Evolutionary conservation across 257 asterid species (phyloP).

Genomic region (Gardenia jasminoides): DNA sequence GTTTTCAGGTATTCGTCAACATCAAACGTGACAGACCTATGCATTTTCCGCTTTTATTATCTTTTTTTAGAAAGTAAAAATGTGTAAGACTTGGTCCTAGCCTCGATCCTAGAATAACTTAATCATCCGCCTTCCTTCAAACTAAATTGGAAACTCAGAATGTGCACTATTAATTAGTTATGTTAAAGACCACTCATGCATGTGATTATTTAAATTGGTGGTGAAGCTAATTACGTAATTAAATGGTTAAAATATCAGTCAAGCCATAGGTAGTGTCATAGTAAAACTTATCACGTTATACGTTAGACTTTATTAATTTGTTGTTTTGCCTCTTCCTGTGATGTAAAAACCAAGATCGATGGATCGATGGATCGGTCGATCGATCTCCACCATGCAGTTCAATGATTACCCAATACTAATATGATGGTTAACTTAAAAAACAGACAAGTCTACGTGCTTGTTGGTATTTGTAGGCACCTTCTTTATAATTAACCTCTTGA

Average conservation of each 20-base stretch:
- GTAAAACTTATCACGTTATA: not conserved
- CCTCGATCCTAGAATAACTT: not conserved
- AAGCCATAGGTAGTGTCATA: not conserved
- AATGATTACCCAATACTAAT: too few species aligned
- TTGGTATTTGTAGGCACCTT: not conserved
- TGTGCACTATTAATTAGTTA: too few species aligned
- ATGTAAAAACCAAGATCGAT: not conserved
- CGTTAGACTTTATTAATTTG: not conserved
- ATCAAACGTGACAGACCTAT: not conserved
- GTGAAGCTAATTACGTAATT: too few species aligned
- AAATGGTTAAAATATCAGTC: not conserved
- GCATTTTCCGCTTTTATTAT: too few species aligned
- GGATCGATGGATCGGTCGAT: too few species aligned
- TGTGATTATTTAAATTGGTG: not conserved
- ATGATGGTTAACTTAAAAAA: not conserved
- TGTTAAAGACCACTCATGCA: not conserved
- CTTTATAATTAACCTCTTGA: not conserved
- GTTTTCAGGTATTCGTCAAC: not conserved
- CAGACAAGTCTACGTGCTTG: not conserved
- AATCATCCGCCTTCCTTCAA: not conserved
- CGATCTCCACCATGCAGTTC: too few species aligned
- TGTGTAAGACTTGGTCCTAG: not conserved
- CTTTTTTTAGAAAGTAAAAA: too few species aligned
- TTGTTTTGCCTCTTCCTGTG: not conserved
- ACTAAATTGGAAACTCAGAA: not conserved